phyloP scores from a whole-genome alignment of 768 basidiomycete species.

The Pleurotus djamor region DNA sequence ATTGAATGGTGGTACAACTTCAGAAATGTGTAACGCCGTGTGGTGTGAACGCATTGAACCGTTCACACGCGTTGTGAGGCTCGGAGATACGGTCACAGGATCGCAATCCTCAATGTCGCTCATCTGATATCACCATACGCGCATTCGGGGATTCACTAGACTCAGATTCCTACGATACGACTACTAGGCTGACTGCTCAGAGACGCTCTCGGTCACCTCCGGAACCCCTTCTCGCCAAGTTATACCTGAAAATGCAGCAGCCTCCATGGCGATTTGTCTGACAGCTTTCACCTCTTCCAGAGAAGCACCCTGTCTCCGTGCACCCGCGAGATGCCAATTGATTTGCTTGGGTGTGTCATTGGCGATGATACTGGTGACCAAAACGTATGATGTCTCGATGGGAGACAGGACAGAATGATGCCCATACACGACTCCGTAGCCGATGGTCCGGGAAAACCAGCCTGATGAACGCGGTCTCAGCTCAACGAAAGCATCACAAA shows the following conservation, averaged over 20 bases:
- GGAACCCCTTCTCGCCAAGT: constrained; percentile 55
- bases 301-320: constrained; percentile 52
- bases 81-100: too few species aligned
- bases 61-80: not conserved
- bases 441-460: constrained; percentile 52
- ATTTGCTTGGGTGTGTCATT: constrained; percentile 63
- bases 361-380: constrained; percentile 62
- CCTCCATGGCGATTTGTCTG: constrained; percentile 51
- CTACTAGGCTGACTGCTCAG: constrained; percentile 66
- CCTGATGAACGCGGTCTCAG: constrained; percentile 27
- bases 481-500: not conserved
- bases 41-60: not conserved
- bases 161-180: too few species aligned
- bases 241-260: constrained; percentile 45
- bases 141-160: too few species aligned
- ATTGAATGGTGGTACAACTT: too few species aligned
- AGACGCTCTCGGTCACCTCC: constrained; percentile 22
- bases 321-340: constrained; percentile 62
- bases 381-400: constrained; percentile 55
- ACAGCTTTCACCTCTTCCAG: constrained; percentile 51
- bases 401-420: constrained; percentile 42
- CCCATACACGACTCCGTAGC: constrained; percentile 56
- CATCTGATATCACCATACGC: too few species aligned
- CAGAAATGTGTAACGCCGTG: too few species aligned
- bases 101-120: too few species aligned